phyloP scores from a whole-genome alignment of 2,329 filamentous ascomycete species.

The Zymoseptoria crescenta region DNA sequence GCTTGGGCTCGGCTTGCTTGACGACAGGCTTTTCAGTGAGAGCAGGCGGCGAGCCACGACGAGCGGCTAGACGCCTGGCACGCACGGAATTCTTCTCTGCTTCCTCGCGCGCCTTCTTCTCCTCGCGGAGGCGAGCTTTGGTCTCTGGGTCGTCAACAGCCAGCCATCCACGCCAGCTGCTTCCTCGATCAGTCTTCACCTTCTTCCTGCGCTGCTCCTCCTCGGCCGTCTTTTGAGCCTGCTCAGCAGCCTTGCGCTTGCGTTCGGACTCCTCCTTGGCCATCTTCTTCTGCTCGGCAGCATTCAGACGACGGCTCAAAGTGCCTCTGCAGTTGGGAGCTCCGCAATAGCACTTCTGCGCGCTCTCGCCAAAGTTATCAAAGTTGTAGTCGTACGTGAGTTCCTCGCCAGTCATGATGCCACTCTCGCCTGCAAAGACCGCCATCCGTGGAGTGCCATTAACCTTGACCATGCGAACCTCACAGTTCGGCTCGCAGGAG shows the following conservation, averaged over 20 bases:
- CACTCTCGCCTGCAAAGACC: conserved; percentile 81
- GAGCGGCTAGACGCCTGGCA: conserved; percentile 21
- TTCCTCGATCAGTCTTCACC: conserved; percentile 19
- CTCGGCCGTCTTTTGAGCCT: conserved; percentile 20
- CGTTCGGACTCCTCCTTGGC: conserved; percentile 22
- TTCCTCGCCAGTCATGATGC: conserved; percentile 91
- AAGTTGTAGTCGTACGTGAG: conserved; percentile 89
- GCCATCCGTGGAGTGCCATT: conserved; percentile 91
- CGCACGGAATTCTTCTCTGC: conserved; percentile 22
- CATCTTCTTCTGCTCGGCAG: conserved; percentile 24
- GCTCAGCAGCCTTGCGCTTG: conserved; percentile 19
- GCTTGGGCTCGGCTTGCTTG: background rate
- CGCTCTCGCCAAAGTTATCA: conserved; percentile 36
- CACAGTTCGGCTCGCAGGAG: conserved; percentile 90
- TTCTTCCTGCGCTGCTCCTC: conserved; percentile 26
- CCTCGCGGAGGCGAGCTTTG: conserved; percentile 20
- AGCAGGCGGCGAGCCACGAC: conserved; percentile 1
- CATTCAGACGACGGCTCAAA: conserved; percentile 34
- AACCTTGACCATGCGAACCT: conserved; percentile 79
- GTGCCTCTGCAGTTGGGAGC: conserved; percentile 54
- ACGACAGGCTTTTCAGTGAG: background rate
- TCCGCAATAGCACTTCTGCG: conserved; percentile 55
- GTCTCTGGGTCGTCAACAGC: conserved; percentile 24
- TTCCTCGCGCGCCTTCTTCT: conserved; percentile 24
- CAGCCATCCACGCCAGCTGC: conserved; percentile 26